Percentiles rank a stretch among this genome's conserved stretches.
Conservation (phyloP, 148 eudicot species). For the Vaccinium myrtillus region DNA sequence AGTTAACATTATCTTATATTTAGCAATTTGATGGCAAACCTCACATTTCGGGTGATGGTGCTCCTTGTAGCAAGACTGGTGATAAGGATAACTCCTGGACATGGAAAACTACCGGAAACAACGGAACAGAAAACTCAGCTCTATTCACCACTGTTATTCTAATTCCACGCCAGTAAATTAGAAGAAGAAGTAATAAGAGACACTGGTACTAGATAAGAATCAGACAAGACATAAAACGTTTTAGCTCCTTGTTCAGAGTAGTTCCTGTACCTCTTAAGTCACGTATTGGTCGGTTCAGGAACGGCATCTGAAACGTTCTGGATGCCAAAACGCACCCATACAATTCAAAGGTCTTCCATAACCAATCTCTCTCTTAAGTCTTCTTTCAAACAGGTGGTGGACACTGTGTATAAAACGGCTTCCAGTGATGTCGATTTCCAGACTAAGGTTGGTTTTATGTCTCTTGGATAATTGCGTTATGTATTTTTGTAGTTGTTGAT, state of each 20-base stretch:
- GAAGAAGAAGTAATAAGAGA: background rate
- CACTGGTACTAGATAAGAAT: background rate
- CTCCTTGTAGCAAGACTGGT: slow-evolving; percentile 87
- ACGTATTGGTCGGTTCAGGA: slow-evolving; percentile 71
- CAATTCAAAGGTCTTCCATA: slow-evolving; percentile 33
- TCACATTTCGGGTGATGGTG: slow-evolving; percentile 97
- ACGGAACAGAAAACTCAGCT: too few relatives aligned
- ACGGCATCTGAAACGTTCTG: slow-evolving; percentile 87
- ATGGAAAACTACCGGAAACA: too few relatives aligned
- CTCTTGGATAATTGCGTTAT: too few relatives aligned
- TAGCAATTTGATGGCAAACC: slow-evolving; percentile 75
- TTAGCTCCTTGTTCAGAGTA: background rate
- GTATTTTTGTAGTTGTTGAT: too few relatives aligned
- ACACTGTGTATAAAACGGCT: too few relatives aligned
- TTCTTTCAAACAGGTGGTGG: too few relatives aligned
- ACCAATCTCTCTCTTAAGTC: too few relatives aligned
- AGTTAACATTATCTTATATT: slow-evolving; percentile 22
- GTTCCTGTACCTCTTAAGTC: slow-evolving; percentile 69
- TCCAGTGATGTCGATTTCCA: too few relatives aligned
- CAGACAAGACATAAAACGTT: background rate
- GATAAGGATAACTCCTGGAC: too few relatives aligned
- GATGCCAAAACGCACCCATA: slow-evolving; percentile 95
- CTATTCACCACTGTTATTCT: too few relatives aligned
- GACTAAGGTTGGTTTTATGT: too few relatives aligned
- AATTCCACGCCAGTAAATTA: too few relatives aligned